These are phyloP conservation scores for Rhodotorula sp. DNA, from an alignment of 1,284 basidiomycete genomes.

Conservation along the genomic window DNA sequence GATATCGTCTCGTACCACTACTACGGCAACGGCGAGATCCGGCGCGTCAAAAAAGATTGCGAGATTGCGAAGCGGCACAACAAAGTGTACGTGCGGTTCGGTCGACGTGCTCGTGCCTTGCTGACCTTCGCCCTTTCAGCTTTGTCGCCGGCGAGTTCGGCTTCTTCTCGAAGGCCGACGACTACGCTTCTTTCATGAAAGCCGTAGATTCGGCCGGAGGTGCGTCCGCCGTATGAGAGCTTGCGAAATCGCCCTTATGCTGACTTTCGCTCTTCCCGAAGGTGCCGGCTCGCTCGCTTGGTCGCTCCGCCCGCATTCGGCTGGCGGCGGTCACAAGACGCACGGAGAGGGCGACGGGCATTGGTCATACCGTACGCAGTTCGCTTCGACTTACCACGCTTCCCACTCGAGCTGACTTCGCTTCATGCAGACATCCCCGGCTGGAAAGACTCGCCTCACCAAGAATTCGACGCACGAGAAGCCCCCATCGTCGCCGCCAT, in stretches of 20 bases:
- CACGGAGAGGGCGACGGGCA: constrained; percentile 45
- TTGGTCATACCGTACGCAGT: constrained; percentile 42
- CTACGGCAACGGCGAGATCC: constrained; percentile 43
- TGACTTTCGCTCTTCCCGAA: neutral
- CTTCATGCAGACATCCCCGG: constrained; percentile 39
- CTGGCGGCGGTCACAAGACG: constrained; percentile 46
- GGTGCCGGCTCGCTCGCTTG: constrained; percentile 44
- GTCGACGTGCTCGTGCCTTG: no score
- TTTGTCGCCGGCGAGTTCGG: constrained; percentile 47
- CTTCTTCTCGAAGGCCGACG: constrained; percentile 40
- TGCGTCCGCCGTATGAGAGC: neutral
- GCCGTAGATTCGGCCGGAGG: constrained; percentile 35
- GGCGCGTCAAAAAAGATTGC: constrained; percentile 42
- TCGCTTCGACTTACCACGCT: neutral
- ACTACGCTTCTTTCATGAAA: constrained; percentile 40
- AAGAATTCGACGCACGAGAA: constrained; percentile 42
- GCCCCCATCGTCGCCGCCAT: constrained; percentile 36
- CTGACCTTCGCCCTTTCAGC: constrained; percentile 2
- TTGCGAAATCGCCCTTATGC: neutral
- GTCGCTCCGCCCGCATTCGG: constrained; percentile 45
- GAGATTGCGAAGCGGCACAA: constrained; percentile 34
- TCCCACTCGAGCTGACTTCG: no score
- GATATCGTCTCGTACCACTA: constrained; percentile 45
- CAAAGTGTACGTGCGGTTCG: constrained; percentile 38
- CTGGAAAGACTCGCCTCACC: constrained; percentile 26